Evolutionary conservation across 176 grass and related monocot species (phyloP).

Genomic region (Lolium rigidum): DNA sequence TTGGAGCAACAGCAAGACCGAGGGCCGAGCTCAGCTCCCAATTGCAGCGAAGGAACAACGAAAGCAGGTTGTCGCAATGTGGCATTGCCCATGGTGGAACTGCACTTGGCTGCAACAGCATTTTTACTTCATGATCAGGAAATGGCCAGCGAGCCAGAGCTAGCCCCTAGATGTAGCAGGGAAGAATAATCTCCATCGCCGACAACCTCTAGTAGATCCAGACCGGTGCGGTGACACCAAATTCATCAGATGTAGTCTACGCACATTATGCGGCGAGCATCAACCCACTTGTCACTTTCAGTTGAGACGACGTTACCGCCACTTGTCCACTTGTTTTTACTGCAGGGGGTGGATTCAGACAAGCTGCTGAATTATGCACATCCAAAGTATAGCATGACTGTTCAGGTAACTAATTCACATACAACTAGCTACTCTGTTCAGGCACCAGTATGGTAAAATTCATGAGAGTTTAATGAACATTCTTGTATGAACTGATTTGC

Average conservation of each 20-base stretch:
- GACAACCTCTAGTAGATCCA: conserved; percentile 21
- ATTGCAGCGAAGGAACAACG: not conserved
- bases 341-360: not conserved
- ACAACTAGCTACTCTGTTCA: not conserved
- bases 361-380: not conserved
- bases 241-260: not conserved
- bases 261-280: conserved; percentile 24
- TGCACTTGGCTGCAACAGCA: conserved; percentile 33
- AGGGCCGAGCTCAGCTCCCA: not conserved
- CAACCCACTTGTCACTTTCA: conserved; percentile 18
- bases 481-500: not conserved
- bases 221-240: not conserved
- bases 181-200: not conserved
- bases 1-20: not conserved
- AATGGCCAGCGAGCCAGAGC: not conserved
- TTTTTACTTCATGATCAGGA: conserved; percentile 8
- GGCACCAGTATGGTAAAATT: not conserved
- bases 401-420: not conserved
- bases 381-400: not conserved
- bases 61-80: not conserved
- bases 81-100: not conserved
- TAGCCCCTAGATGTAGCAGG: not conserved
- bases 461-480: not conserved
- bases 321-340: not conserved
- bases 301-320: not conserved